phyloP scores from a whole-genome alignment of 495 filamentous ascomycete genomes.

The Choiromyces venosus region DNA sequence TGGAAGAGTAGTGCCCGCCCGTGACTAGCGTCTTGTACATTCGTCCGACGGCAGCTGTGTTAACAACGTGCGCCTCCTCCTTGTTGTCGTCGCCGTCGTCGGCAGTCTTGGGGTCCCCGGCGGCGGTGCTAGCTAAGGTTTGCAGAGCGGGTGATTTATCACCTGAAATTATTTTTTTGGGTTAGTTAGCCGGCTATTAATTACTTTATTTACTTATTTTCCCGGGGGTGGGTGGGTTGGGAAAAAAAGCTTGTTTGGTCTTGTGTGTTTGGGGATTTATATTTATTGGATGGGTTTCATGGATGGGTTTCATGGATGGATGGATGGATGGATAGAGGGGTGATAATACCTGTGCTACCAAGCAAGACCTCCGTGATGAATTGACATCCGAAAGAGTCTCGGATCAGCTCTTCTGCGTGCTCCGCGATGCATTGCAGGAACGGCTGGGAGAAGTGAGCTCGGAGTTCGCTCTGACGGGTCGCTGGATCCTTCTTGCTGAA shows the following conservation, averaged over 20 bases:
- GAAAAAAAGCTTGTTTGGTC: conserved; percentile 20
- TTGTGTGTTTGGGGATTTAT: background rate
- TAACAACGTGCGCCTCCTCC: conserved; percentile 54
- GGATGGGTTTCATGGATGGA: no score
- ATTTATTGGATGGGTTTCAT: background rate
- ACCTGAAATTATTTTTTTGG: conserved; percentile 36
- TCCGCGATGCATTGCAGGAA: conserved; percentile 66
- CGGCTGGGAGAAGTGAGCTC: conserved; percentile 59
- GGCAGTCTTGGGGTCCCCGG: conserved; percentile 53
- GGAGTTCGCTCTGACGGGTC: conserved; percentile 66
- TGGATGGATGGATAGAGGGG: conserved; percentile 4
- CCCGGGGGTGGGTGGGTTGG: no score
- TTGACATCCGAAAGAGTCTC: conserved; percentile 76
- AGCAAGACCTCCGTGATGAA: conserved; percentile 78
- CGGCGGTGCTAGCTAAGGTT: conserved; percentile 61
- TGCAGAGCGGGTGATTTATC: conserved; percentile 64
- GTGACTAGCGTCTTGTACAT: conserved; percentile 85
- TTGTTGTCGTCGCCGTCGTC: conserved; percentile 45
- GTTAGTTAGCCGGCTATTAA: background rate
- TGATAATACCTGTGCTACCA: conserved; percentile 51
- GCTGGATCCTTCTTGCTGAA: conserved; percentile 80
- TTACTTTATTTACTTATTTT: background rate
- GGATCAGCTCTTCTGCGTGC: conserved; percentile 59
- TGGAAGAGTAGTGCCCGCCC: conserved; percentile 74
- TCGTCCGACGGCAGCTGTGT: conserved; percentile 62